These are phyloP conservation scores for Cyathus striatus DNA, from an alignment of 768 basidiomycete genomes.

Conservation along the genomic window DNA sequence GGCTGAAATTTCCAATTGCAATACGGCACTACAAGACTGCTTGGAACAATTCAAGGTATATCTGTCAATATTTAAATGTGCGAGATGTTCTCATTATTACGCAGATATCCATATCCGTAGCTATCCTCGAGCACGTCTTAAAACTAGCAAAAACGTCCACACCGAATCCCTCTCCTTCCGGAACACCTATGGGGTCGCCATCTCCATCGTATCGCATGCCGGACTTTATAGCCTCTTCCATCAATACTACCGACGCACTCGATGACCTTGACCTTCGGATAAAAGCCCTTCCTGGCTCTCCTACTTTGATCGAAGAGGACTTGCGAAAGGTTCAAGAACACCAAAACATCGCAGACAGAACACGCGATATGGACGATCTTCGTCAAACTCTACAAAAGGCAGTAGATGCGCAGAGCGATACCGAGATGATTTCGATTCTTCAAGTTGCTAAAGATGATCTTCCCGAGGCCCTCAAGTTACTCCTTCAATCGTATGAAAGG, in stretches of 20 bases:
- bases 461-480: slow-evolving; percentile 38
- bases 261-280: too few relatives aligned
- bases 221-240: too few relatives aligned
- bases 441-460: slow-evolving; percentile 50
- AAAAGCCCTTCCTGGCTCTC: too few relatives aligned
- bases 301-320: slow-evolving; percentile 9
- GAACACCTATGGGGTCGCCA: too few relatives aligned
- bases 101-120: too few relatives aligned
- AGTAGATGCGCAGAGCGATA: slow-evolving; percentile 32
- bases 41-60: slow-evolving; percentile 2
- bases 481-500: too few relatives aligned
- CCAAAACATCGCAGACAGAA: slow-evolving; percentile 35
- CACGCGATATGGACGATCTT: slow-evolving; percentile 34
- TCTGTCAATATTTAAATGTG: not conserved
- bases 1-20: slow-evolving; percentile 21
- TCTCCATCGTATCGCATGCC: too few relatives aligned
- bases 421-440: slow-evolving; percentile 37
- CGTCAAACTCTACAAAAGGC: slow-evolving; percentile 21
- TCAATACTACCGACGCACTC: too few relatives aligned
- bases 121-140: too few relatives aligned
- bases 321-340: slow-evolving; percentile 9
- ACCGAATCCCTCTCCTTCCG: too few relatives aligned
- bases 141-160: too few relatives aligned
- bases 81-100: slow-evolving; percentile 26
- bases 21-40: slow-evolving; percentile 10